These are phyloP conservation scores for Hemileccinum rubropunctum DNA, from an alignment of 768 basidiomycete species.

Conservation along the genomic window DNA sequence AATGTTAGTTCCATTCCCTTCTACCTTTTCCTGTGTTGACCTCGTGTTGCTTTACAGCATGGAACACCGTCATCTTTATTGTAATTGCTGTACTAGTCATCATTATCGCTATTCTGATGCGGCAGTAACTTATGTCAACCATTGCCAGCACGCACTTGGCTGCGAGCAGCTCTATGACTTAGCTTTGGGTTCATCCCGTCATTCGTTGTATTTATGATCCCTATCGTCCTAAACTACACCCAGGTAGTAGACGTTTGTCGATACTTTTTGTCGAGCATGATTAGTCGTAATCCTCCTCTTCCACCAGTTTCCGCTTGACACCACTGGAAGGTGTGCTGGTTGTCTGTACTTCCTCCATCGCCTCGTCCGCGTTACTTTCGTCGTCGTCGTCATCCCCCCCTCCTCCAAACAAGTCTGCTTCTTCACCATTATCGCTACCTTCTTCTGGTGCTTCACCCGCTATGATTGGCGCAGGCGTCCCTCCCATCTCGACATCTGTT, in stretches of 20 bases:
- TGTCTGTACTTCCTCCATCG: constrained; percentile 73
- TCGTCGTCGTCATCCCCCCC: constrained; percentile 77
- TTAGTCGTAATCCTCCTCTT: constrained; percentile 86
- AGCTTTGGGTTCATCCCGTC: neutral
- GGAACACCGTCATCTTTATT: constrained; percentile 38
- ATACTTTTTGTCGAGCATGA: neutral
- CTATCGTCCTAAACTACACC: constrained; percentile 17
- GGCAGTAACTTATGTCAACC: constrained; percentile 19
- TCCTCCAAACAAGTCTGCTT: constrained; percentile 71
- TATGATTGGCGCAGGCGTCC: constrained; percentile 31
- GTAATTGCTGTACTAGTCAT: constrained; percentile 42
- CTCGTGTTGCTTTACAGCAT: constrained; percentile 32
- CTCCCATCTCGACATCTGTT: constrained; percentile 59
- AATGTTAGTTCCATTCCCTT: constrained; percentile 45
- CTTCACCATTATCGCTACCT: constrained; percentile 70
- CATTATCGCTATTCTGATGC: constrained; percentile 42
- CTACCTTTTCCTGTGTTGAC: constrained; percentile 25
- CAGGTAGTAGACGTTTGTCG: constrained; percentile 1
- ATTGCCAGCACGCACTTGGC: neutral
- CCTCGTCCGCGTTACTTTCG: constrained; percentile 51
- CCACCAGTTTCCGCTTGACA: constrained; percentile 74
- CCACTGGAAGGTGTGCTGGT: constrained; percentile 57
- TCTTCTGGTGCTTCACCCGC: constrained; percentile 48
- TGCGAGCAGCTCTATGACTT: neutral
- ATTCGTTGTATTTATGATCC: constrained; percentile 26